A percentile compares a stretch with the other conserved stretches of the same genome.
Evolutionary conservation across 306 rosid genomes (phyloP).

Genomic region (Carpinus fangiana): DNA sequence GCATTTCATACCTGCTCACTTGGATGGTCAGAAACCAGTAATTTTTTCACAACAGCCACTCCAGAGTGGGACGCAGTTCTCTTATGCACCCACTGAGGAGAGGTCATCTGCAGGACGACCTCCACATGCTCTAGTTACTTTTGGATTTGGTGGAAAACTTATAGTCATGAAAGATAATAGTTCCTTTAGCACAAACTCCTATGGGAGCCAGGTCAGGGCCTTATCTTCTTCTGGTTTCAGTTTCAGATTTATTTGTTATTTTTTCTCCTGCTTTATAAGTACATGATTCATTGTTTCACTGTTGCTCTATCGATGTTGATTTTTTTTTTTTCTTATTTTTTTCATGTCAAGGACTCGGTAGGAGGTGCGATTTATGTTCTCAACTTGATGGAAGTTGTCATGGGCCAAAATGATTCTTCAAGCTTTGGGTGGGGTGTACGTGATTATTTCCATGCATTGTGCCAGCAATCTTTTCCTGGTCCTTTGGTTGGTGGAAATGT

Average conservation of each 20-base stretch:
- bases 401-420: constrained; percentile 41
- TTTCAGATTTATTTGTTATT: constrained; percentile 22
- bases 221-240: constrained; percentile 29
- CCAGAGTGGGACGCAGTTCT: constrained; percentile 50
- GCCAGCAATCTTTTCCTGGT: constrained; percentile 91
- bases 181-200: constrained; percentile 41
- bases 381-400: constrained; percentile 73
- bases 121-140: constrained; percentile 80
- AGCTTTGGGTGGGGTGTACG: constrained; percentile 41
- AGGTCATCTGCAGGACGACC: constrained; percentile 89
- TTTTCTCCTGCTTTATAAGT: background rate
- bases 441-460: constrained; percentile 66
- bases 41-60: constrained; percentile 50
- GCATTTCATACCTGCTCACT: constrained; percentile 43
- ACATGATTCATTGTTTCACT: background rate
- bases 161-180: constrained; percentile 69
- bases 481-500: constrained; percentile 90
- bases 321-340: background rate
- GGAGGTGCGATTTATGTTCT: constrained; percentile 68
- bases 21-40: constrained; percentile 47
- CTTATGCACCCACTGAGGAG: constrained; percentile 52
- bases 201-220: constrained; percentile 73
- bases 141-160: constrained; percentile 96
- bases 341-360: constrained; percentile 54
- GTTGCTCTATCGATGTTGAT: background rate